Evolutionary conservation across 345 rosid species (phyloP).

Genomic region (Eucalyptus curtisii): DNA sequence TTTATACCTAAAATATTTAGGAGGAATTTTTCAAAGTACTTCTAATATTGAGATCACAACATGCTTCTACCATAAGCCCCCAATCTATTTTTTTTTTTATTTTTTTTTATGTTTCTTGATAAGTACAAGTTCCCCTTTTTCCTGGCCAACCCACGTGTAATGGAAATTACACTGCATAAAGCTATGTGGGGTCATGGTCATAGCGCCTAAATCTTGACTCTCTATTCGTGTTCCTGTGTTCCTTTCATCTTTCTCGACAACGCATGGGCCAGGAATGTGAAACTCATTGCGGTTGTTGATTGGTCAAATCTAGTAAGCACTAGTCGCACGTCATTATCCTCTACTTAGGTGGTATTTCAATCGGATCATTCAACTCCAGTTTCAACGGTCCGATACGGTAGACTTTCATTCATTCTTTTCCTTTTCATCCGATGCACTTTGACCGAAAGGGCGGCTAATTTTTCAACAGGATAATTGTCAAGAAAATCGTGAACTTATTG

Average conservation of each 20-base stretch:
- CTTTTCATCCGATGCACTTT: background rate
- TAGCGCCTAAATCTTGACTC: background rate
- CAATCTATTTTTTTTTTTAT: background rate
- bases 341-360: background rate
- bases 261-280: background rate
- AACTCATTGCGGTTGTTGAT: background rate
- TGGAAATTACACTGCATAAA: background rate
- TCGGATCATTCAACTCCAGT: background rate
- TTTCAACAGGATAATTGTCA: background rate
- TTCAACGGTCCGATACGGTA: background rate
- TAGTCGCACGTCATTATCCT: background rate
- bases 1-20: background rate
- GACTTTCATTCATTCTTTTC: background rate
- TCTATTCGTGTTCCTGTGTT: background rate
- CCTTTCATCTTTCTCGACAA: background rate
- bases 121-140: background rate
- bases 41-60: background rate
- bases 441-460: background rate
- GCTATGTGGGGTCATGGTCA: background rate
- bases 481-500: fast-evolving
- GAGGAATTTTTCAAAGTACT: background rate
- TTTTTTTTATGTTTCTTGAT: background rate
- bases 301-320: background rate
- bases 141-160: background rate
- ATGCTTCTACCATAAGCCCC: background rate